Base-by-base conservation (phyloP, 75 land plant species). In the Cryptomeria japonica region DNA sequence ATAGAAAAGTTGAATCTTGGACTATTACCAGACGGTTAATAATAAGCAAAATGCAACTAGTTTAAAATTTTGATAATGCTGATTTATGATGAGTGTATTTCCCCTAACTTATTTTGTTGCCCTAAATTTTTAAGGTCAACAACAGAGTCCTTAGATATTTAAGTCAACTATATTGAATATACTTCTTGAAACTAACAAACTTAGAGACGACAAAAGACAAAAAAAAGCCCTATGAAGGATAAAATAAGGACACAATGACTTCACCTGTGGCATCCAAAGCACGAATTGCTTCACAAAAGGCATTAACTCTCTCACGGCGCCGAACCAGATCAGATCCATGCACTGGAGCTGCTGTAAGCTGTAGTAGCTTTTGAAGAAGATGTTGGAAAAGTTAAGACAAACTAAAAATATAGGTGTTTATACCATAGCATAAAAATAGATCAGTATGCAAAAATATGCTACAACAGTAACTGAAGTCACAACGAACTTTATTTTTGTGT, bases 241-340 rank as follows among this genome's bases (percentile, higher is more conserved):
- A 15, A 34, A 46, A 47, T 38, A 87, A 70, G 46, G 36, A 82
- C n/a, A 84, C 22, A 83, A 46, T 6, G 84, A 37, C 88, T 75
- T 87, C 89, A 97, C 99, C 99, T 92, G 99, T 94, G 49, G 97
- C 98, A 96, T 98, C 99, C 83, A 98, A 88, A 85, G 99, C 98
- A 85, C 99, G 98, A 55, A 97, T 91, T 46, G 99, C 92, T 90
- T 96, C 99, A 91, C 98, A 98, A 87, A 97, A 95, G 44, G 96
- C 94, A 90, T 95, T 92, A 38, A 92, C 95, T 96, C 91, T 95
- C 88, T 95, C 96, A 61, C 96, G 95, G 22, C 97, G 93, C 19
- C 92, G 98, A n/a, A 85, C 85, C 46, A 95, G 14, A 88, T 92
- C 95, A 89, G 84, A 91, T 85, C 88, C 92, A 85, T 89, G 87